phyloP scores from a whole-genome alignment of 2,329 filamentous ascomycete genomes.

The Beauveria sp. region DNA sequence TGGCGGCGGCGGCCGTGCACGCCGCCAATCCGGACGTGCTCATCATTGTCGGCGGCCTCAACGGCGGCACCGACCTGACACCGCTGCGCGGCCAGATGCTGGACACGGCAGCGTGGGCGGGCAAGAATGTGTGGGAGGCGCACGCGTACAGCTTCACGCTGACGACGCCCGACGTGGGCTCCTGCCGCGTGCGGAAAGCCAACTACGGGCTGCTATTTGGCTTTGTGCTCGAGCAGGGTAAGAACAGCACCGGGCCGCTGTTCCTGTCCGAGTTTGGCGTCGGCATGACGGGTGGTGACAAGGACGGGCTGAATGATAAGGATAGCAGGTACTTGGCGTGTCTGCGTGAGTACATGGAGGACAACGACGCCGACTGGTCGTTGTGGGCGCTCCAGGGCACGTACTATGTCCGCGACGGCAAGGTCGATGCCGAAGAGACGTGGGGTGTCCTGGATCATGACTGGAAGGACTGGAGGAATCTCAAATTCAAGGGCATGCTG shows the following conservation, averaged over 20 bases:
- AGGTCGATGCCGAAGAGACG: slow-evolving; percentile 42
- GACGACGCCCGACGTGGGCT: slow-evolving; percentile 34
- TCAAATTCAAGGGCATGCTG: slow-evolving; percentile 26
- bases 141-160: slow-evolving; percentile 51
- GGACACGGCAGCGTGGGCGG: slow-evolving; percentile 36
- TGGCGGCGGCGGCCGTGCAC: slow-evolving; percentile 43
- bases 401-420: slow-evolving; percentile 48
- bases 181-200: slow-evolving; percentile 34
- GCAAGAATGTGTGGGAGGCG: slow-evolving; percentile 53
- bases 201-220: slow-evolving; percentile 41
- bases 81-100: slow-evolving; percentile 31
- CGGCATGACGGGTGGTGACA: slow-evolving; percentile 34
- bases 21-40: slow-evolving; percentile 42
- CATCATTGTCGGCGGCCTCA: slow-evolving; percentile 46
- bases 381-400: slow-evolving; percentile 52
- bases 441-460: slow-evolving; percentile 42
- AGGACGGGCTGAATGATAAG: slow-evolving; percentile 34
- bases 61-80: slow-evolving; percentile 45
- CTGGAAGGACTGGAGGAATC: slow-evolving; percentile 32
- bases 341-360: slow-evolving; percentile 42
- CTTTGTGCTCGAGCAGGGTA: slow-evolving; percentile 42
- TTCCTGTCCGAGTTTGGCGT: slow-evolving; percentile 54
- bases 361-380: slow-evolving; percentile 52
- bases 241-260: slow-evolving; percentile 44
- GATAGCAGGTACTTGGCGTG: slow-evolving; percentile 44